Evolutionary conservation across 345 rosid species (phyloP), one percentile per base, ranked within the genome.

Genomic region (Eucalyptus caleyi): DNA sequence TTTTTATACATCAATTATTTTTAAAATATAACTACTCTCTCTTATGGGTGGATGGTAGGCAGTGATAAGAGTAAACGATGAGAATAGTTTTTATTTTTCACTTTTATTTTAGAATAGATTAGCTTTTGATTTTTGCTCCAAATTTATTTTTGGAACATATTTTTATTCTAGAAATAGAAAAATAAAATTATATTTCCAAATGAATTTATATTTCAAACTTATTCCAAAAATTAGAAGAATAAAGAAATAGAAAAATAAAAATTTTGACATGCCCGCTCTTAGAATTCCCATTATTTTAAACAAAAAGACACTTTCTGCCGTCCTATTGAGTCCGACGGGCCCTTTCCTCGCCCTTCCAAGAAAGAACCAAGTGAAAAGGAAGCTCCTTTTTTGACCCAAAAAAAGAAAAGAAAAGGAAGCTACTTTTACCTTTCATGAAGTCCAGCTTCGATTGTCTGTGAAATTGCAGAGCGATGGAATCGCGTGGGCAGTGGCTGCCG

Each of bases 401-500:
- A 54, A 8, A 10, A 11, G 9, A 47, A 47, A 10, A 7, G 9
- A 53, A 19, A 53, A 7, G 60, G 62, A 56, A 24, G 62, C 5
- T 23, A 9, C 65, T 26, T 11, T 59, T 1, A 26, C n/a, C 65
- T 9, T 87, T 87, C 50, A 9, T 30, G 5, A 81, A 23, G 37
- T n/a, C 89, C 30, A 40, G 3, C 40, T 24, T 21, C 6, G 15
- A 24, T 32, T 30, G 40, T 6, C 59, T 40, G 5, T 60, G 87
- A 37, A 72, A 51, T 13, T 9, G 23, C 90, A 87, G 69, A 91
- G 90, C 40, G 72, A 96, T 95, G 97, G 97, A 91, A 81, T 88
- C 96, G 60, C 62, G 96, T 51, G 97, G 98, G 34, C 94, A 94
- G 89, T 95, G 99, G 97, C 91, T 50, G 51, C 16, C 51, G 51